A percentile compares a stretch with the other conserved stretches of the same genome.
Evolutionary conservation across 208 protist genomes (phyloP).

Genomic region (Trypanosoma scelopori): DNA sequence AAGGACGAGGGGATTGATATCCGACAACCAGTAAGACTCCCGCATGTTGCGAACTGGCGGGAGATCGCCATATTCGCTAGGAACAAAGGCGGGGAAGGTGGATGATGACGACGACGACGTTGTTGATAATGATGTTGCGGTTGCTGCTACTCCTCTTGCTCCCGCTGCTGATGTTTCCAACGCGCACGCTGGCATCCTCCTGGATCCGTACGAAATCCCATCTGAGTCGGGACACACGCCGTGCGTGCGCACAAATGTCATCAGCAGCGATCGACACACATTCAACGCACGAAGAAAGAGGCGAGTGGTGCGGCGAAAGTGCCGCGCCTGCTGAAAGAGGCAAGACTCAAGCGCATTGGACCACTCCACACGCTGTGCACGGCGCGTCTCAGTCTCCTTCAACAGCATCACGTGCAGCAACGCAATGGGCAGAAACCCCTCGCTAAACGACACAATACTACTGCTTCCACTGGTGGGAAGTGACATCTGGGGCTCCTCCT

Average conservation of each 20-base stretch:
- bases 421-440: conserved; percentile 41
- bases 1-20: conserved; percentile 49
- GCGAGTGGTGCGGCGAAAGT: conserved; percentile 29
- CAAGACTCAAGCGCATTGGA: conserved; percentile 30
- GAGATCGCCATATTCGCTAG: conserved; percentile 35
- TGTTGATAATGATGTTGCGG: too few relatives aligned
- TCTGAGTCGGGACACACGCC: conserved; percentile 19
- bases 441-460: conserved; percentile 28
- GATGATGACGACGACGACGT: background rate
- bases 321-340: conserved; percentile 28
- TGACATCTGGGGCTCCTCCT: too few relatives aligned
- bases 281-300: conserved; percentile 49
- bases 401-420: conserved; percentile 61
- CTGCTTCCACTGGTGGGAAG: background rate
- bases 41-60: conserved; percentile 45
- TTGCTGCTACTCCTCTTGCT: too few relatives aligned
- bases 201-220: background rate
- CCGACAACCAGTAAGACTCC: conserved; percentile 59
- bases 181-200: background rate
- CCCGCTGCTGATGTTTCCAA: background rate
- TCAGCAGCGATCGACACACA: conserved; percentile 34
- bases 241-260: conserved; percentile 40
- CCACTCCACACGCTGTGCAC: conserved; percentile 39
- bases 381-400: conserved; percentile 46
- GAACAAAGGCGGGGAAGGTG: conserved; percentile 23